Base-by-base conservation (phyloP, 1,284 basidiomycete species). In the Sanguinoderma infundibulare region DNA sequence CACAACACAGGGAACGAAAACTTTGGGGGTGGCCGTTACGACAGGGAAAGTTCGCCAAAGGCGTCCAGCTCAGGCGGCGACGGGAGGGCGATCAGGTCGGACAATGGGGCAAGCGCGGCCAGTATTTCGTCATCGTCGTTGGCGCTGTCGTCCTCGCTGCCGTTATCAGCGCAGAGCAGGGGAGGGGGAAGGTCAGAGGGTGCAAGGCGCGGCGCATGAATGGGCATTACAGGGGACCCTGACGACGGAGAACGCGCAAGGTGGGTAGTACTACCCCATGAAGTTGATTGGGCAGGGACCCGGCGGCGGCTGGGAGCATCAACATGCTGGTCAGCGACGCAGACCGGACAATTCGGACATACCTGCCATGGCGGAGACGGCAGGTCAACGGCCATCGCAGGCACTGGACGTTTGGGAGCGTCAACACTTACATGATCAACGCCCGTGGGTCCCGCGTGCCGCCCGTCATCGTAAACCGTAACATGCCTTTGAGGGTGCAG, bases 1-100 rank as follows among this genome's bases (percentile, higher is more conserved):
- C 26, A n/a, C n/a, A n/a, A n/a, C n/a, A n/a, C n/a, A n/a, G n/a
- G 14, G 30, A 35, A 32, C 22, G 5, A 32, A 28, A 32, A 46
- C 22, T 10, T 15, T n/a, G 9, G 26, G 35, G 26, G n/a, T 36
- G 3, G 46, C 3, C n/a, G 26, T 39, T 51, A 63, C 26, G 51
- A 60, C 32, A 63, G 36, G 24, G 55, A 60, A 0, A 60, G 53
- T n/a, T 35, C 32, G n/a, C 51, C 58, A n/a, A 63, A 55, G 7
- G 55, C 55, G 22, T 63, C 62, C 22, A 63, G 38, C 39, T 55
- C 59, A 9, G 58, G 58, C 24, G 60, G 46, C 49, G 49, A 22
- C 20, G 59, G 52, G 5, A 63, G 46, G 17, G 58, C 42, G 20
- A 35, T 47, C 15, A 63, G 47, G 20, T 51, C 62, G 32, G 53